A percentile compares a stretch with the other conserved stretches of the same genome.
phyloP scores from a whole-genome alignment of 2,329 filamentous ascomycete genomes.

The Cladophialophora immunda region DNA sequence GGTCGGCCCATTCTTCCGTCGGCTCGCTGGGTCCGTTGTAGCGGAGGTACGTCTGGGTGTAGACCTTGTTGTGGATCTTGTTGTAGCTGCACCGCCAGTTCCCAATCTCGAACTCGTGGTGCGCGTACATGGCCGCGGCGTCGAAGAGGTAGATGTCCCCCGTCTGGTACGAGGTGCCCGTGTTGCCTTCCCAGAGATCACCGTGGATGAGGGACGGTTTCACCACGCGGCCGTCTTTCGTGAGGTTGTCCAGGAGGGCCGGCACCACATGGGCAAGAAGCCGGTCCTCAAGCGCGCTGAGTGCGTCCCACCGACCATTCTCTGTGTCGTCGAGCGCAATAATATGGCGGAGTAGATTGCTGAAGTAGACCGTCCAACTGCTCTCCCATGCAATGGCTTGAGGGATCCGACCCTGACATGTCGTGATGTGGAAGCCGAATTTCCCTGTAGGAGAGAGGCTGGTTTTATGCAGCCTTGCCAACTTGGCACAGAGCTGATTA shows the following conservation, averaged over 20 bases:
- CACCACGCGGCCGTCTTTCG: constrained; percentile 40
- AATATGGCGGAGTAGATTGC: constrained; percentile 45
- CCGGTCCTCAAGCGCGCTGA: constrained; percentile 26
- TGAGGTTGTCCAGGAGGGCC: constrained; percentile 40
- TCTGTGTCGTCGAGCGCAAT: constrained; percentile 43
- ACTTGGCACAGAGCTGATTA: constrained; percentile 38
- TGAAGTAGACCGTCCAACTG: constrained; percentile 53
- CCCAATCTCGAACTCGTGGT: constrained; percentile 47
- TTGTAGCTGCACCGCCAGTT: constrained; percentile 33
- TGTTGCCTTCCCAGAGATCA: constrained; percentile 55
- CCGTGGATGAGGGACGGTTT: constrained; percentile 50
- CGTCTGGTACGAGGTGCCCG: constrained; percentile 45
- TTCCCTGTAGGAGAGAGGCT: constrained; percentile 47
- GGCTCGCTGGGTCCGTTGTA: constrained; percentile 33
- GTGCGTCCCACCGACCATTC: constrained; percentile 45
- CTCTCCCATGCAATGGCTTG: constrained; percentile 47
- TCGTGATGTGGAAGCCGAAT: constrained; percentile 51
- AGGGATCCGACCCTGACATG: constrained; percentile 45
- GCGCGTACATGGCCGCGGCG: constrained; percentile 50
- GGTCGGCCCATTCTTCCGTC: constrained; percentile 34
- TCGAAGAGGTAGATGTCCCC: constrained; percentile 49
- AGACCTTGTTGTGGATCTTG: constrained; percentile 27
- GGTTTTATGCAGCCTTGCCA: constrained; percentile 45
- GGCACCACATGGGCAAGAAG: constrained; percentile 46
- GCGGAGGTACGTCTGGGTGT: constrained; percentile 31